Conservation (phyloP, 768 basidiomycete genomes). For the Podaxis rugospora region DNA sequence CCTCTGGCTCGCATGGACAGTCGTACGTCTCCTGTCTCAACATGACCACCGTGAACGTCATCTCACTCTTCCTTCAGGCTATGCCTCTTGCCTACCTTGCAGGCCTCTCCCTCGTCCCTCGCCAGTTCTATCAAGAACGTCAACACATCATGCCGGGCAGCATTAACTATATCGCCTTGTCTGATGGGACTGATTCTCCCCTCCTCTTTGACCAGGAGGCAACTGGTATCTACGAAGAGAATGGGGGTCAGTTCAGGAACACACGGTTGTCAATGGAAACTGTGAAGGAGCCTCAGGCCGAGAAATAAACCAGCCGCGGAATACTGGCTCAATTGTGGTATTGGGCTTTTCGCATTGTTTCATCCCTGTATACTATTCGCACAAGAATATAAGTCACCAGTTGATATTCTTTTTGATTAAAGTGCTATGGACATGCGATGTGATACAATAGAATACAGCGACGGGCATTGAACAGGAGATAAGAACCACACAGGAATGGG, state of each 20-base stretch:
- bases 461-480: background rate
- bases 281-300: background rate
- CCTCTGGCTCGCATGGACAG: constrained; percentile 42
- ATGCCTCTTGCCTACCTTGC: constrained; percentile 40
- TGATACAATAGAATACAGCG: constrained; percentile 7
- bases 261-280: background rate
- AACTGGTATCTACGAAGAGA: constrained; percentile 1
- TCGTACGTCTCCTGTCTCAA: constrained; percentile 28
- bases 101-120: constrained; percentile 37
- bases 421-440: constrained; percentile 7
- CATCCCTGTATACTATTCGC: background rate
- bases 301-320: background rate
- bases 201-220: constrained; percentile 16
- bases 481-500: background rate
- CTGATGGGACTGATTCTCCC: constrained; percentile 13
- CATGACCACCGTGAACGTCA: constrained; percentile 1
- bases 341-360: too few species aligned
- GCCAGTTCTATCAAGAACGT: constrained; percentile 38
- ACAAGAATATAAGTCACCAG: background rate
- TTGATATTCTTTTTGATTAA: background rate
- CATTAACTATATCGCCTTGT: constrained; percentile 23
- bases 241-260: background rate
- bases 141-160: constrained; percentile 13
- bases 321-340: too few species aligned
- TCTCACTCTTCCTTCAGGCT: constrained; percentile 22